Evolutionary conservation across 1,284 basidiomycete species (phyloP).

Genomic region (Pascua guehoae): DNA sequence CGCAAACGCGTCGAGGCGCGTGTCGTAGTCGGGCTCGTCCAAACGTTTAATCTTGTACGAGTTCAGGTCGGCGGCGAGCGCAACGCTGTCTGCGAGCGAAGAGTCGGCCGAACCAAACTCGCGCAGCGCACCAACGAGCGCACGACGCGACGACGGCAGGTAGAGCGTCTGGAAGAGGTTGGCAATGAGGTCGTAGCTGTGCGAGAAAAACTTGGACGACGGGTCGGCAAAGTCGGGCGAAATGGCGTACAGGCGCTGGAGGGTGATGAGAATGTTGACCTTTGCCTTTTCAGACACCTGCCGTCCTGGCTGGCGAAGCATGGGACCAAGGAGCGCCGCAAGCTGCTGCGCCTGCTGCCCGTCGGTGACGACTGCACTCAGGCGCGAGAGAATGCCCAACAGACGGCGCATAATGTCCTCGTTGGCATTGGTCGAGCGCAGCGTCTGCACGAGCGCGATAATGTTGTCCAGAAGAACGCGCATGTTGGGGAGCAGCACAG

Average conservation of each 20-base stretch:
- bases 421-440: conserved; percentile 48
- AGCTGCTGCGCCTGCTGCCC: conserved; percentile 70
- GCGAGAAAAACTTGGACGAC: conserved; percentile 55
- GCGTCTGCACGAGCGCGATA: conserved; percentile 64
- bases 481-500: conserved; percentile 67
- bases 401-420: conserved; percentile 78
- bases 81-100: conserved; percentile 55
- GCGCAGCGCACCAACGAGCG: conserved; percentile 64
- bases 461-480: conserved; percentile 70
- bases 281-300: conserved; percentile 83
- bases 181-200: conserved; percentile 65
- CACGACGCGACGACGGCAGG: conserved; percentile 63
- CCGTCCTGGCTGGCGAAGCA: conserved; percentile 73
- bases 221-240: conserved; percentile 63
- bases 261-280: conserved; percentile 73
- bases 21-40: conserved; percentile 92
- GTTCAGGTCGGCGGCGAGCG: conserved; percentile 70
- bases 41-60: conserved; percentile 76
- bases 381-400: conserved; percentile 71
- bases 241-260: conserved; percentile 69
- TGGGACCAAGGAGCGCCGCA: conserved; percentile 70
- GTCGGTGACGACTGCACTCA: conserved; percentile 72
- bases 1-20: conserved; percentile 73
- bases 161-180: conserved; percentile 72
- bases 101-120: conserved; percentile 58